Percentiles rank a stretch among this genome's conserved stretches.
Conservation (phyloP, 768 basidiomycete genomes). For the Psilocybe tampanensis region DNA sequence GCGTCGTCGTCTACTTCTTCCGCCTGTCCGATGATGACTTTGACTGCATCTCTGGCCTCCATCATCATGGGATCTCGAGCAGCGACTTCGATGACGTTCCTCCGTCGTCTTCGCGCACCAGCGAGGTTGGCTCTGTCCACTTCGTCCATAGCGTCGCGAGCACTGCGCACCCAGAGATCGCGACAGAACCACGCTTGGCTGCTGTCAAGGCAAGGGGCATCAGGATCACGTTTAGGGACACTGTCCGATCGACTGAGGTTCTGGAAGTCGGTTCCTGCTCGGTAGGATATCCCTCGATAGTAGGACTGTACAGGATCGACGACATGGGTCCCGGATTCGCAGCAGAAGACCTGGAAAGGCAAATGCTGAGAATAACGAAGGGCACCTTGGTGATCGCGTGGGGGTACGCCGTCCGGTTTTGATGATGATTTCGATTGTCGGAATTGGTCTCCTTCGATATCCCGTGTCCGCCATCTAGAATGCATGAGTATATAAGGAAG, state of each 20-base stretch:
- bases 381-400: slow-evolving; percentile 82
- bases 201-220: slow-evolving; percentile 91
- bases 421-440: slow-evolving; percentile 94
- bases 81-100: slow-evolving; percentile 36
- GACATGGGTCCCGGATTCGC: slow-evolving; percentile 96
- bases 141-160: slow-evolving; percentile 72
- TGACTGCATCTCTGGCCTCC: slow-evolving; percentile 35
- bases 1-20: slow-evolving; percentile 37
- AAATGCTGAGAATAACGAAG: slow-evolving; percentile 88
- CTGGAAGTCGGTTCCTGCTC: slow-evolving; percentile 79
- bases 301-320: slow-evolving; percentile 96
- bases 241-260: slow-evolving; percentile 72
- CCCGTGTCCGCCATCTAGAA: slow-evolving; percentile 91
- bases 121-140: slow-evolving; percentile 44
- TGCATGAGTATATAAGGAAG: neutral
- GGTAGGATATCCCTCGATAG: slow-evolving; percentile 87
- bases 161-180: slow-evolving; percentile 93
- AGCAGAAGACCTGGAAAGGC: slow-evolving; percentile 99
- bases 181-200: slow-evolving; percentile 98
- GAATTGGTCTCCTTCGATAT: slow-evolving; percentile 98
- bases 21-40: slow-evolving; percentile 32
- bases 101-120: slow-evolving; percentile 29
- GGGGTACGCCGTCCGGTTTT: slow-evolving; percentile 88
- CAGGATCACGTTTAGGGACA: slow-evolving; percentile 61
- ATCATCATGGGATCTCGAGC: slow-evolving; percentile 34